Conservation (phyloP, 345 rosid genomes). For the Pugionium cornutum region DNA sequence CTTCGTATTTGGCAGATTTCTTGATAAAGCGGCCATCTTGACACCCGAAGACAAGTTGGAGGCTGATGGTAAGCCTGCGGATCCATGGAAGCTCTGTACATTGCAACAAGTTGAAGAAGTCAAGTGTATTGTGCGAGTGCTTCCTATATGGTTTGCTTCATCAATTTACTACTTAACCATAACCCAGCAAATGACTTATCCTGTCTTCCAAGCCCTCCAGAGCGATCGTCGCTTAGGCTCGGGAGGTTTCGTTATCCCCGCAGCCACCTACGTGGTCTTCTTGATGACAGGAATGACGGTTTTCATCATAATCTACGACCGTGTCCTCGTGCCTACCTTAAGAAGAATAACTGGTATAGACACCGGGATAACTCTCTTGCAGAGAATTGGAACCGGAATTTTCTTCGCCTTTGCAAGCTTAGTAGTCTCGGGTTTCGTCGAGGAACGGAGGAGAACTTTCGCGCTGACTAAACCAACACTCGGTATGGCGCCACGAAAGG, state of each 20-base stretch:
- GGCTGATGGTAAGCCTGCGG: constrained; percentile 48
- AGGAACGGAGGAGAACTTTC: constrained; percentile 44
- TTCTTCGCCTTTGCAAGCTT: constrained; percentile 42
- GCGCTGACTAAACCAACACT: constrained; percentile 52
- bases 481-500: constrained; percentile 46
- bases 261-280: constrained; percentile 59
- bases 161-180: constrained; percentile 45
- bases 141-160: constrained; percentile 62
- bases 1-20: constrained; percentile 41
- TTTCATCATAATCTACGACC: constrained; percentile 59
- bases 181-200: constrained; percentile 55
- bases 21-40: constrained; percentile 62
- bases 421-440: constrained; percentile 50
- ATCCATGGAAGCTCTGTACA: constrained; percentile 68
- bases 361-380: constrained; percentile 49
- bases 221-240: constrained; percentile 50
- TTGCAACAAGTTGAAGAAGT: constrained; percentile 73
- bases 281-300: constrained; percentile 53
- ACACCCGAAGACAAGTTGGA: constrained; percentile 44
- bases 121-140: constrained; percentile 60
- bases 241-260: constrained; percentile 51
- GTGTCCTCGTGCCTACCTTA: constrained; percentile 49
- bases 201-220: constrained; percentile 66
- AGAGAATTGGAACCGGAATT: constrained; percentile 53
- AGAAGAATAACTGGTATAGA: constrained; percentile 46